A percentile compares a stretch with the other conserved stretches of the same genome.
These are phyloP conservation scores for Udeniomyces megalosporus DNA, from an alignment of 768 basidiomycete species.

Conservation along the genomic window DNA sequence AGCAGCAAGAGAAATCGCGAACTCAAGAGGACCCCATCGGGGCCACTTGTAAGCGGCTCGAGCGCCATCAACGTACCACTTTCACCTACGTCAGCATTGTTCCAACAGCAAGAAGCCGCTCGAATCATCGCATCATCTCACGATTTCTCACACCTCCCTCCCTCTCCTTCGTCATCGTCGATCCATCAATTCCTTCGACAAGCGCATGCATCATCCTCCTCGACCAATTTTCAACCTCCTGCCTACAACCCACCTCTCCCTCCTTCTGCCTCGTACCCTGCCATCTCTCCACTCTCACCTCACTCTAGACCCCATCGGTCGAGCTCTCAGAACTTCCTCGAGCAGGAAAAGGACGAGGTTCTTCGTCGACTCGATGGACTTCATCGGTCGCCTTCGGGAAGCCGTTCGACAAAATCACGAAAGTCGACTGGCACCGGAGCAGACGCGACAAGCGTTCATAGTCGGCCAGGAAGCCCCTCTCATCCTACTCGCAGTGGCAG, in stretches of 20 bases:
- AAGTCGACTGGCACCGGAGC: background rate
- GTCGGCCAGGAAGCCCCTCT: conserved; percentile 5
- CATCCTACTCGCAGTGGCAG: background rate
- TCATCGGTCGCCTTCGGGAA: conserved; percentile 2
- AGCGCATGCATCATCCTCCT: background rate
- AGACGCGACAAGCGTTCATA: background rate
- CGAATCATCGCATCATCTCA: conserved; percentile 6
- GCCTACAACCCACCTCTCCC: background rate
- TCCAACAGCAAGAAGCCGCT: conserved; percentile 1
- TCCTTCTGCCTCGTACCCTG: background rate
- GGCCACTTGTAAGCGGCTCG: background rate
- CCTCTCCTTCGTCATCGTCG: conserved; percentile 10
- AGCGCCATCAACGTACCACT: background rate
- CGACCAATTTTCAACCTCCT: background rate
- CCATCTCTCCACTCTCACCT: background rate
- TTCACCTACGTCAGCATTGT: background rate
- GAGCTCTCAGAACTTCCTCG: background rate
- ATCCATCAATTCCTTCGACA: conserved; percentile 9
- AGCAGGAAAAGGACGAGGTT: conserved; percentile 3
- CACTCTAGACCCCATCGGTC: background rate
- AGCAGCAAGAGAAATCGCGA: background rate
- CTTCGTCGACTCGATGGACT: conserved; percentile 12
- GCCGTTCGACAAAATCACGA: background rate
- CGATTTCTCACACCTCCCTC: conserved; percentile 15
- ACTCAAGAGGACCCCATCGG: background rate